A percentile compares a stretch with the other conserved stretches of the same genome.
These are phyloP conservation scores for Aspergillus baeticus DNA, from an alignment of 495 filamentous ascomycete genomes.

Conservation along the genomic window DNA sequence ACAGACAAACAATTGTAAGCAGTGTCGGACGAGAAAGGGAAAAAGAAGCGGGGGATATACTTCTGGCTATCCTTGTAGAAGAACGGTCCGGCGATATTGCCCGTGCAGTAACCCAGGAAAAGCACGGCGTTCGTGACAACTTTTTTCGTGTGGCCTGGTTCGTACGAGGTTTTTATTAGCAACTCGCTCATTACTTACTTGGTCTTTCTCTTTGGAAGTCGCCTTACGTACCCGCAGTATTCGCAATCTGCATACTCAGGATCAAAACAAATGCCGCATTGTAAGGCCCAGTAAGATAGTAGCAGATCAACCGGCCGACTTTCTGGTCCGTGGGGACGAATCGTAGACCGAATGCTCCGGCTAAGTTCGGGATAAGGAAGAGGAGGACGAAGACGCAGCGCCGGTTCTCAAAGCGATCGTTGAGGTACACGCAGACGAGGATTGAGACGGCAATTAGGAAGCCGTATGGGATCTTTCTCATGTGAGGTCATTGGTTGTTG, in stretches of 20 bases:
- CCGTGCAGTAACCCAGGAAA: constrained; percentile 53
- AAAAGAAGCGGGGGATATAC: constrained; percentile 15
- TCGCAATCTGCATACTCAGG: constrained; percentile 56
- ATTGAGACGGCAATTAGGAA: constrained; percentile 57
- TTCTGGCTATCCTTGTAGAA: constrained; percentile 58
- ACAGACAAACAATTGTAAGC: background rate
- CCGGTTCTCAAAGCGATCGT: constrained; percentile 56
- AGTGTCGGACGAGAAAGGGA: background rate
- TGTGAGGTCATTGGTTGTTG: constrained; percentile 12
- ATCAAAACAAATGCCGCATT: constrained; percentile 60
- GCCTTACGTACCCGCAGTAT: constrained; percentile 44
- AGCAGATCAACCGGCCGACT: constrained; percentile 54
- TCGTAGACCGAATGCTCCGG: constrained; percentile 54
- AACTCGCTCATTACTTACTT: background rate
- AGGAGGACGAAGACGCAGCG: constrained; percentile 54
- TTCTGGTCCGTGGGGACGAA: constrained; percentile 46
- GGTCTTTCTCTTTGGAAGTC: no score
- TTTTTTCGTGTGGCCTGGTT: constrained; percentile 59
- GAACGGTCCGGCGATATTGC: constrained; percentile 58
- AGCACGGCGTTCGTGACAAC: constrained; percentile 59
- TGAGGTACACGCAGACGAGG: constrained; percentile 54
- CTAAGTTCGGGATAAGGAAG: constrained; percentile 55
- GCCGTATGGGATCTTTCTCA: constrained; percentile 56
- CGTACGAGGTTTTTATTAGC: background rate
- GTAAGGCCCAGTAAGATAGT: constrained; percentile 58